Evolutionary conservation across 2,329 filamentous ascomycete species (phyloP).

Genomic region (Phialocephala sp.): DNA sequence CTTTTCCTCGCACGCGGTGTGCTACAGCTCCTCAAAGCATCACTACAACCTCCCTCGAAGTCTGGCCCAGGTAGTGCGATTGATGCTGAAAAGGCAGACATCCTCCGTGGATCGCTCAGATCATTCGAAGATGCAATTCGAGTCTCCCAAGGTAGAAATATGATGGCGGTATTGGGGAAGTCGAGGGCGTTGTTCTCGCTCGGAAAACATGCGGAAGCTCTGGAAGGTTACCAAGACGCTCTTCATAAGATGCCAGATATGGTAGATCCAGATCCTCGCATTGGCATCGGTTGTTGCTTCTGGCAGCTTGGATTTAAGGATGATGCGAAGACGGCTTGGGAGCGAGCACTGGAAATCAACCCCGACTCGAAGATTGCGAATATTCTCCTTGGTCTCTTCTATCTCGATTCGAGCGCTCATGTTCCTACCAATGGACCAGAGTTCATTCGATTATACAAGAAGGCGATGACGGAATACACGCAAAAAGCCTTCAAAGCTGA

Average conservation of each 20-base stretch:
- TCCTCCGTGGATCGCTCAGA: conserved; percentile 84
- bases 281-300: conserved; percentile 95
- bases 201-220: conserved; percentile 82
- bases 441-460: conserved; percentile 86
- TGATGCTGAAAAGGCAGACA: conserved; percentile 77
- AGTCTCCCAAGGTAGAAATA: conserved; percentile 83
- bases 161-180: conserved; percentile 90
- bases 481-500: conserved; percentile 94
- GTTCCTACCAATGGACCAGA: conserved; percentile 83
- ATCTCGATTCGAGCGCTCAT: conserved; percentile 84
- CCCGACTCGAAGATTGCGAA: conserved; percentile 88
- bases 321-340: conserved; percentile 89
- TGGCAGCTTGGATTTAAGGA: conserved; percentile 97
- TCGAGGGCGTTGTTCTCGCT: conserved; percentile 86
- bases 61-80: conserved; percentile 63
- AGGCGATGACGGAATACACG: conserved; percentile 92
- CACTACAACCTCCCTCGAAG: conserved; percentile 78
- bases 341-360: conserved; percentile 80
- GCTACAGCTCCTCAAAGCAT: conserved; percentile 84
- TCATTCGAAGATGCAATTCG: conserved; percentile 94
- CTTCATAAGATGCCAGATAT: conserved; percentile 85
- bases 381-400: conserved; percentile 87
- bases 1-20: conserved; percentile 92
- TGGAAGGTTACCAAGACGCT: conserved; percentile 86
- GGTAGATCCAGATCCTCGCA: conserved; percentile 90